phyloP scores from a whole-genome alignment of 805 yeast species.

The Metschnikowia cerradonensis region DNA sequence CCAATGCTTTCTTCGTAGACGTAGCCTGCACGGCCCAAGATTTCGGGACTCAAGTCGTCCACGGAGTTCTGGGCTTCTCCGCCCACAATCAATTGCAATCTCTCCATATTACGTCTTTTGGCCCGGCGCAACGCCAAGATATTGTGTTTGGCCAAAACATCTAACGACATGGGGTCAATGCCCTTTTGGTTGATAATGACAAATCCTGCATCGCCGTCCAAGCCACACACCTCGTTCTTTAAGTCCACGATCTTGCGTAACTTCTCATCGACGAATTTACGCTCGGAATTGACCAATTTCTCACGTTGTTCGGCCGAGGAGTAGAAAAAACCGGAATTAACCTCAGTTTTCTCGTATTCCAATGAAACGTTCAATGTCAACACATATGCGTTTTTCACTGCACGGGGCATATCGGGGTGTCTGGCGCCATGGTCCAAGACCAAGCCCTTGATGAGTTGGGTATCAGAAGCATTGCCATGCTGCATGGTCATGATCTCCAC shows the following conservation, averaged over 20 bases:
- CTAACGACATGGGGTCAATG: slow-evolving; percentile 96
- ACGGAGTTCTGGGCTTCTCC: slow-evolving; percentile 98
- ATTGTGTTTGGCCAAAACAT: slow-evolving; percentile 86
- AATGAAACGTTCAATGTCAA: slow-evolving; percentile 88
- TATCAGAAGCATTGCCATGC: slow-evolving; percentile 80
- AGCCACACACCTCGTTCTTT: slow-evolving; percentile 86
- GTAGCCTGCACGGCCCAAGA: slow-evolving; percentile 84
- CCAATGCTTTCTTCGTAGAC: slow-evolving; percentile 93
- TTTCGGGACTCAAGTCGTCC: slow-evolving; percentile 77
- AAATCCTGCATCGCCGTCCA: slow-evolving; percentile 69
- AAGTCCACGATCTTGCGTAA: slow-evolving; percentile 85
- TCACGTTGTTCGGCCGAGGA: slow-evolving; percentile 95
- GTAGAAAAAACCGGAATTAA: slow-evolving; percentile 92
- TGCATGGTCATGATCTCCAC: slow-evolving; percentile 98
- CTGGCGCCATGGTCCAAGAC: slow-evolving; percentile 98
- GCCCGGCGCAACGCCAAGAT: slow-evolving; percentile 96
- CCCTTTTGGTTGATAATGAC: slow-evolving; percentile 98
- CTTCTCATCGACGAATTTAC: slow-evolving; percentile 92
- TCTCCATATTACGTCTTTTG: slow-evolving; percentile 98
- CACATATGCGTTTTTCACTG: slow-evolving; percentile 76
- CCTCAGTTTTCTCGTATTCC: slow-evolving; percentile 97
- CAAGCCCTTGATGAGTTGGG: slow-evolving; percentile 78
- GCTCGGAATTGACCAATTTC: slow-evolving; percentile 86
- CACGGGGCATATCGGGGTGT: slow-evolving; percentile 98
- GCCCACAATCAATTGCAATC: slow-evolving; percentile 92